A percentile compares a stretch with the other conserved stretches of the same genome.
Evolutionary conservation across 2,329 filamentous ascomycete species (phyloP).

Genomic region (Eutypa lata): DNA sequence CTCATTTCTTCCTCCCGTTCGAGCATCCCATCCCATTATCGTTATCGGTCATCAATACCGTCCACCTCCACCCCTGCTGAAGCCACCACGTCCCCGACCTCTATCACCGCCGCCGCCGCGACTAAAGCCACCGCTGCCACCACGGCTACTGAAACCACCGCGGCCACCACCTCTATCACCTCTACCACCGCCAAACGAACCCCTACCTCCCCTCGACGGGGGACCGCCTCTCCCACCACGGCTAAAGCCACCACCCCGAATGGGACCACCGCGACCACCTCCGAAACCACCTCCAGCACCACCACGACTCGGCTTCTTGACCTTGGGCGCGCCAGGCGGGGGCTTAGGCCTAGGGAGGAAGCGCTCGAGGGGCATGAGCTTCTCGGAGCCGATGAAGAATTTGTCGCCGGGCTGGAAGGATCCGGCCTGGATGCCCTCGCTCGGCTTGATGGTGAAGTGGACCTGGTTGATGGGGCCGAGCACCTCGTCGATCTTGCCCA

Average conservation of each 20-base stretch:
- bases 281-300: conserved; percentile 58
- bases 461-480: conserved; percentile 97
- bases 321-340: conserved; percentile 59
- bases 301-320: conserved; percentile 66
- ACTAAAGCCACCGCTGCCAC: conserved; percentile 37
- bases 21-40: too few species aligned
- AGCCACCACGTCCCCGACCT: conserved; percentile 36
- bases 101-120: conserved; percentile 60
- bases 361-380: conserved; percentile 89
- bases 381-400: conserved; percentile 93
- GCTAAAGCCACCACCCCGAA: conserved; percentile 38
- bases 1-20: too few species aligned
- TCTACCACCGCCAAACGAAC: conserved; percentile 32
- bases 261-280: conserved; percentile 31
- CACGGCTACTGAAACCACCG: conserved; percentile 43
- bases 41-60: conserved; percentile 12
- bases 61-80: conserved; percentile 31
- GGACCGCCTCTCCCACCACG: conserved; percentile 57
- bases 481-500: conserved; percentile 98
- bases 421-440: conserved; percentile 90
- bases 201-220: conserved; percentile 34
- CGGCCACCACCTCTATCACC: conserved; percentile 26
- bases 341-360: conserved; percentile 94
- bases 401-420: conserved; percentile 97
- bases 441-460: conserved; percentile 96